Evolutionary conservation across 306 rosid genomes (phyloP), one percentile per base, ranked within the genome.

Genomic region (Corylus americana): DNA sequence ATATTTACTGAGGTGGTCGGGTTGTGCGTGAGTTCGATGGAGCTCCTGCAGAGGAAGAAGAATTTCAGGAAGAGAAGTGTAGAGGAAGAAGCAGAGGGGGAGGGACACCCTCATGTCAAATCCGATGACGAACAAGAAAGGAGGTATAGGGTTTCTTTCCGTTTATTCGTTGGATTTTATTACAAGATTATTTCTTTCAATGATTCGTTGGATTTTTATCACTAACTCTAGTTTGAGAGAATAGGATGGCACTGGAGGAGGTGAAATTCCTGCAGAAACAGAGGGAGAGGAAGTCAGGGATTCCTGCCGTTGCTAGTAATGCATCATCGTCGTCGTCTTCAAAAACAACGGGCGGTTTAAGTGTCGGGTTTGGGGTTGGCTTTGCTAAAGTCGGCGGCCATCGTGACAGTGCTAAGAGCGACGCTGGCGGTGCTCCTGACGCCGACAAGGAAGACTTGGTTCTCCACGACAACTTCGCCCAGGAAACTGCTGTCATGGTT

Each of bases 381-480:
- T 64, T 42, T 18, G n/a, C 85, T 8, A 86, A 90, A 73, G n/a
- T 70, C 14, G 66, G 35, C 25, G 57, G 39, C 37, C 70, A 58
- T 27, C 79, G 72, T 14, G 80, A 20, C 55, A 50, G 57, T 55
- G 83, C 83, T 0, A 87, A 78, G 81, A 83, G 73, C 14, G 90
- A 85, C 20, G 88, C 83, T 0, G 93, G 74, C 5, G 95, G 82
- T 14, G 91, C 85, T 9, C 85, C 80, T 1, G 83, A 64, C 16
- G 88, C 85, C 8, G 93, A 90, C 18, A 91, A 89, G 84, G 98
- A 95, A 70, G 99, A 95, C 54, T 87, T 93, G 68, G 99, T 93
- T 75, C 96, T 95, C 54, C 97, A 87, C 73, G 94, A 89, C 44
- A 95, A 97, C 13, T 95, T 95, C 22, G 99, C 99, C 78, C 98